A percentile compares a stretch with the other conserved stretches of the same genome.
These are phyloP conservation scores for Solanum rostratum DNA, from an alignment of 257 asterid genomes.

Conservation along the genomic window DNA sequence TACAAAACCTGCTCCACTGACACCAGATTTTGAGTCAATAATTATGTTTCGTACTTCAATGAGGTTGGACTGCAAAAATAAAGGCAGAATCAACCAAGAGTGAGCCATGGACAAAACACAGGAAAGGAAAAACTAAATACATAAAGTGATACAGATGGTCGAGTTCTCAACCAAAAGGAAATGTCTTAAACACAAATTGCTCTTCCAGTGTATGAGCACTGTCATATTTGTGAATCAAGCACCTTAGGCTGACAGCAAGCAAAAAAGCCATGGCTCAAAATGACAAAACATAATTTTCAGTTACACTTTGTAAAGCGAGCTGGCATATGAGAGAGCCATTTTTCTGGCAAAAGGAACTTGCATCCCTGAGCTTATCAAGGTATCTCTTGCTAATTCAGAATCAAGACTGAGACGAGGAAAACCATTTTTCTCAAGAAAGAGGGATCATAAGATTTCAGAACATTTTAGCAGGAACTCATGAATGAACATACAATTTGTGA, in stretches of 20 bases:
- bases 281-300: neutral
- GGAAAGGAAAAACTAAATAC: neutral
- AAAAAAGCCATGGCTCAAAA: neutral
- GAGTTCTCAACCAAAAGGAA: neutral
- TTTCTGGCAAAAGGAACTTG: neutral
- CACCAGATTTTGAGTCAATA: conserved; percentile 93
- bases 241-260: neutral
- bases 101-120: neutral
- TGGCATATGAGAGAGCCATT: neutral
- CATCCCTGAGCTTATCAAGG: neutral
- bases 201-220: neutral
- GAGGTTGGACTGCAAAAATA: conserved; percentile 63
- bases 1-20: conserved; percentile 90
- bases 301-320: neutral
- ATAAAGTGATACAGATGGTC: neutral
- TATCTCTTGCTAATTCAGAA: neutral
- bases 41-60: conserved; percentile 67
- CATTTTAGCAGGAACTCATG: neutral
- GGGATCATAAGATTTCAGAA: neutral
- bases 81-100: neutral
- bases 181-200: neutral
- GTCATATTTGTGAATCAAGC: neutral
- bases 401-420: neutral
- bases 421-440: neutral
- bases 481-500: neutral